Evolutionary conservation across 2,329 filamentous ascomycete species (phyloP).

Genomic region (Penicillium sp.): DNA sequence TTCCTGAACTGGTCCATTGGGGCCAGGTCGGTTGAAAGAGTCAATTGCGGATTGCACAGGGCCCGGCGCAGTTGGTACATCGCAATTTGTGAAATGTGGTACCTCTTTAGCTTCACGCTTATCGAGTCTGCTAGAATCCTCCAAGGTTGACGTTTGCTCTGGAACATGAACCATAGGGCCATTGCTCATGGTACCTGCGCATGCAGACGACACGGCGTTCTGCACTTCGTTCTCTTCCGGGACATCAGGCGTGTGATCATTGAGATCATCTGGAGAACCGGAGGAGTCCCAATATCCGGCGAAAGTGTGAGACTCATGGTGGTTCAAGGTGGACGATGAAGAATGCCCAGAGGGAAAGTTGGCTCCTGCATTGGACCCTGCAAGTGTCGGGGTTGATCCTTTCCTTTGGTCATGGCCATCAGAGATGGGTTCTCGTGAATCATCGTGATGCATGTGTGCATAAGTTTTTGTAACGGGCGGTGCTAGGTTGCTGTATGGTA

Average conservation of each 20-base stretch:
- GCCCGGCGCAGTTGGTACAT: not conserved
- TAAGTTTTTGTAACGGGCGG: slow-evolving; percentile 7
- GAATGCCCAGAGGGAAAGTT: slow-evolving; percentile 17
- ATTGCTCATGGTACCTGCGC: slow-evolving; percentile 4
- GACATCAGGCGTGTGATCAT: slow-evolving; percentile 6
- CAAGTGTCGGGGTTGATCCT: slow-evolving; percentile 20
- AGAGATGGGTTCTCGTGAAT: slow-evolving; percentile 8
- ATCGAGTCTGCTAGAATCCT: slow-evolving; percentile 3
- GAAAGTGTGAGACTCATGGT: slow-evolving; percentile 8
- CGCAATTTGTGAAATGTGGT: not conserved
- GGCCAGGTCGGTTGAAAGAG: not conserved
- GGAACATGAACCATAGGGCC: not conserved
- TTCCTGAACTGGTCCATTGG: not conserved
- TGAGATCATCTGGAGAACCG: slow-evolving; percentile 3
- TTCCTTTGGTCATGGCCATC: slow-evolving; percentile 15
- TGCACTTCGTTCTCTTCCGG: not conserved
- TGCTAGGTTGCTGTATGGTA: not conserved
- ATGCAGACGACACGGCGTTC: slow-evolving; percentile 2
- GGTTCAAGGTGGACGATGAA: slow-evolving; percentile 20
- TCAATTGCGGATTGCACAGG: not conserved
- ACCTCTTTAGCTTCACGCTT: slow-evolving; percentile 1
- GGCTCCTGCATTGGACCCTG: slow-evolving; percentile 15
- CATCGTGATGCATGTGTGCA: slow-evolving; percentile 1
- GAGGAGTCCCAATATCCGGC: slow-evolving; percentile 9
- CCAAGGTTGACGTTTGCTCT: not conserved